Percentiles rank a stretch among this genome's conserved stretches.
Conservation (phyloP, 1,139 yeast genomes). For the Blastobotrys ciferrii region DNA sequence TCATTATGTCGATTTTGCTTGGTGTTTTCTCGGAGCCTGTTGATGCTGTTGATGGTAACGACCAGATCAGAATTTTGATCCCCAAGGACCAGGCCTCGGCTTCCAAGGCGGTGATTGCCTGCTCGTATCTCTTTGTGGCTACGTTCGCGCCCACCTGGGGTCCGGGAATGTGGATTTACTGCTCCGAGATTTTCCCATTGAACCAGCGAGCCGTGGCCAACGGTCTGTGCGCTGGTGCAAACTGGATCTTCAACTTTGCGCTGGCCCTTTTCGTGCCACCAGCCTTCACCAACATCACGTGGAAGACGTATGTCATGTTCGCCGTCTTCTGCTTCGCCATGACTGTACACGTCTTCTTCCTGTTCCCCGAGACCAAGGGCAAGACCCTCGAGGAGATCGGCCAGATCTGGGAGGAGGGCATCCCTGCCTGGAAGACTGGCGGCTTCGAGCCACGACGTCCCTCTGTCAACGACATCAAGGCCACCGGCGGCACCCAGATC, state of each 20-base stretch:
- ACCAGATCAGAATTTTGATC: conserved; percentile 49
- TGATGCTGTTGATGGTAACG: conserved; percentile 38
- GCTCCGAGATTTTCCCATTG: conserved; percentile 56
- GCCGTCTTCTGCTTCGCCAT: conserved; percentile 58
- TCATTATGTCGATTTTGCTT: conserved; percentile 44
- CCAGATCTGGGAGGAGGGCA: conserved; percentile 54
- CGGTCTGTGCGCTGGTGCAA: conserved; percentile 58
- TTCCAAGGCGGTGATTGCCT: conserved; percentile 54
- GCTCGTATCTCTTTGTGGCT: conserved; percentile 61
- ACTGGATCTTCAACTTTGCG: conserved; percentile 61
- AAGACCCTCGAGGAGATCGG: conserved; percentile 65
- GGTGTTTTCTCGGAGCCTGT: conserved; percentile 44
- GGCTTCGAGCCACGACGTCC: conserved; percentile 29
- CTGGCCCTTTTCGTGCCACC: conserved; percentile 53
- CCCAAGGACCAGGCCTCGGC: conserved; percentile 41
- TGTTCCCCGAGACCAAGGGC: conserved; percentile 65
- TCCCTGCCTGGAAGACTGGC: conserved; percentile 60
- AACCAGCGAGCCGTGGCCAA: conserved; percentile 55
- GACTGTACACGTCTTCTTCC: conserved; percentile 55
- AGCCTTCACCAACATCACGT: conserved; percentile 54
- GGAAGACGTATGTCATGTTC: conserved; percentile 59
- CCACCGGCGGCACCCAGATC: conserved; percentile 9
- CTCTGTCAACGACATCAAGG: conserved; percentile 28
- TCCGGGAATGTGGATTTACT: conserved; percentile 58
- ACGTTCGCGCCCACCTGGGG: conserved; percentile 71